Conservation (phyloP, 345 rosid genomes). For the Eucalyptus brandiana region DNA sequence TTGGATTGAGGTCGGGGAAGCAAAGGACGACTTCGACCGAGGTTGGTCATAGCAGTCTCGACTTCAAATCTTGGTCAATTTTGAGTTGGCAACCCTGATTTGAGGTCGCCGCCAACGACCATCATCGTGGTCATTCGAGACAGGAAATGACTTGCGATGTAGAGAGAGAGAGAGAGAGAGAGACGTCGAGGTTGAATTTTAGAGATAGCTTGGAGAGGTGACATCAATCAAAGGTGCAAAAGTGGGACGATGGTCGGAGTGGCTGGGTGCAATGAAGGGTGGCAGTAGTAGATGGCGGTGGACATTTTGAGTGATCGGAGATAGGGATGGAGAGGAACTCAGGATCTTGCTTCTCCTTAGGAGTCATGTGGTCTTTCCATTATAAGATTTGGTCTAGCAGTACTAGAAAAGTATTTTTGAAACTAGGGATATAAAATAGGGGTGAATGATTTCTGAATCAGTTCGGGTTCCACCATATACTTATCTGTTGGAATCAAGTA, state of each 20-base stretch:
- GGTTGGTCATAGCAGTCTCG: not conserved
- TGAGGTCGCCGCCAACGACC: not conserved
- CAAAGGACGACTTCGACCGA: not conserved
- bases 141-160: not conserved
- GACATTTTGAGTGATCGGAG: not conserved
- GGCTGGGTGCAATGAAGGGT: not conserved
- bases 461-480: fast-evolving
- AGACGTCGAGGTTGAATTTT: not conserved
- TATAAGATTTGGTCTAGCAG: fast-evolving
- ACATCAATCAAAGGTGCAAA: not conserved
- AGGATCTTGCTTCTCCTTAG: not conserved
- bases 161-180: not conserved
- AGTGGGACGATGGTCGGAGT: not conserved
- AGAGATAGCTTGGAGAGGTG: not conserved
- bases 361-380: not conserved
- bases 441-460: fast-evolving
- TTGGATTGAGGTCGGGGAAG: not conserved
- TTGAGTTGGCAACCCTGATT: not conserved
- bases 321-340: not conserved
- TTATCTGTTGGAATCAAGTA: fast-evolving
- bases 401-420: not conserved
- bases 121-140: not conserved
- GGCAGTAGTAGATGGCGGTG: not conserved
- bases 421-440: too few species aligned
- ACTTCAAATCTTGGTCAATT: not conserved